Percentiles rank a stretch among this genome's conserved stretches.
Evolutionary conservation across 2,329 filamentous ascomycete species (phyloP).

Genomic region (Fusarium ramigenum): DNA sequence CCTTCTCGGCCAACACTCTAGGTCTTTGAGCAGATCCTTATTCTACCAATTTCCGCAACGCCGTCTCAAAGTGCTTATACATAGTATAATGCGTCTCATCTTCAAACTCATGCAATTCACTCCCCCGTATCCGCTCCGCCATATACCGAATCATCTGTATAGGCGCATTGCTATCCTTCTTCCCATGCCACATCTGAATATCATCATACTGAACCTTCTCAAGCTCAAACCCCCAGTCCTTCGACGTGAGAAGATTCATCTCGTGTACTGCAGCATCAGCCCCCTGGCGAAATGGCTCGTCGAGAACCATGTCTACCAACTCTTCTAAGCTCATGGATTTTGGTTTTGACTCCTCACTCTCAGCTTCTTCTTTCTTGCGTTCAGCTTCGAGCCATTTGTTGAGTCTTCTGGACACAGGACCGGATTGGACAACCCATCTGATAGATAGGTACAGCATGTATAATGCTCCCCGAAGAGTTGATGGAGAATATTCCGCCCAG

Average conservation of each 20-base stretch:
- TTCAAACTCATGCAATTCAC: constrained; percentile 46
- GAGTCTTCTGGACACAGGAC: not conserved
- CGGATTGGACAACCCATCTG: constrained; percentile 19
- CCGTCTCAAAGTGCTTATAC: constrained; percentile 35
- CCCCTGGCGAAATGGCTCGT: constrained; percentile 46
- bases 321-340: constrained; percentile 26
- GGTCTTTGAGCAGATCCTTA: fast-evolving
- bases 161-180: constrained; percentile 45
- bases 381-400: constrained; percentile 21
- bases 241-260: constrained; percentile 41
- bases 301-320: constrained; percentile 43
- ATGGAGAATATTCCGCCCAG: constrained; percentile 39
- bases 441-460: not conserved
- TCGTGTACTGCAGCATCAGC: constrained; percentile 41
- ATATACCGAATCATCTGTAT: constrained; percentile 49
- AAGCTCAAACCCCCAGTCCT: constrained; percentile 45
- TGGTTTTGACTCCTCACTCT: not conserved
- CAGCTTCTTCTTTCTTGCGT: not conserved
- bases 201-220: constrained; percentile 41
- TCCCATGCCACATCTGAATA: constrained; percentile 48
- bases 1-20: fast-evolving
- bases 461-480: constrained; percentile 26
- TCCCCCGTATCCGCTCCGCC: constrained; percentile 48
- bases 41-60: not conserved
- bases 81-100: constrained; percentile 48